phyloP scores from a whole-genome alignment of 139 green algal genomes.

The Chlorella vulgaris region DNA sequence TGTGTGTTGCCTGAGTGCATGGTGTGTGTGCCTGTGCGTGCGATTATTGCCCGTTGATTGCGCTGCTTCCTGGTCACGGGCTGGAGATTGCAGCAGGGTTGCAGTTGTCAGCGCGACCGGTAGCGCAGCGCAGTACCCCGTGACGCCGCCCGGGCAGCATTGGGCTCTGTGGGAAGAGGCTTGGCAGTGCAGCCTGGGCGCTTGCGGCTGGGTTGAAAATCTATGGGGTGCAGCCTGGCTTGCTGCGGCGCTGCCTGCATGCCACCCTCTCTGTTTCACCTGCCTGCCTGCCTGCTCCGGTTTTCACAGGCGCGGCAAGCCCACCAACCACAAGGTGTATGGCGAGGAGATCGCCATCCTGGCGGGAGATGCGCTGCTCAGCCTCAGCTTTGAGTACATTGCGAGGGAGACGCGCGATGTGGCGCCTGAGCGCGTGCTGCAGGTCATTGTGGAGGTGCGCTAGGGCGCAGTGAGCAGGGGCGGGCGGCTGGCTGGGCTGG shows the following conservation, averaged over 20 bases:
- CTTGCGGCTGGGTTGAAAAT: too few relatives aligned
- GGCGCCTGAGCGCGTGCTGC: conserved; percentile 81
- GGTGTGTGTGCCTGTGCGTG: not conserved
- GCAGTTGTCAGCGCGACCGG: too few relatives aligned
- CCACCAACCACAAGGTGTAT: conserved; percentile 97
- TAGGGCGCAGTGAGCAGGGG: not conserved
- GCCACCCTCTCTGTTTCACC: not conserved
- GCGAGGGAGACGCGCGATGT: conserved; percentile 86
- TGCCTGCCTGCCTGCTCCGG: not conserved
- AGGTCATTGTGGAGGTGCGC: conserved; percentile 83
- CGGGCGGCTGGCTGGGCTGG: too few relatives aligned
- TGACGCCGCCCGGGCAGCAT: too few relatives aligned
- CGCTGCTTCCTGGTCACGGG: too few relatives aligned
- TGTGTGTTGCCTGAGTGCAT: not conserved
- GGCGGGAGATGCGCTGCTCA: conserved; percentile 94
- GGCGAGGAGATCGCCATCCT: conserved; percentile 98
- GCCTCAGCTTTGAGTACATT: conserved; percentile 96
- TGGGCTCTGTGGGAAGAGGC: too few relatives aligned
- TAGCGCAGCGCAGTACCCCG: too few relatives aligned
- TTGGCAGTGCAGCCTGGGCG: too few relatives aligned
- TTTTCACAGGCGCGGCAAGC: conserved; percentile 71
- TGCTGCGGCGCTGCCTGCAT: too few relatives aligned
- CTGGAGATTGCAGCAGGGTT: too few relatives aligned
- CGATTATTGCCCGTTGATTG: too few relatives aligned
- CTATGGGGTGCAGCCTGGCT: too few relatives aligned